Evolutionary conservation across 495 filamentous ascomycete species (phyloP).

Genomic region (Cercophora scortea): DNA sequence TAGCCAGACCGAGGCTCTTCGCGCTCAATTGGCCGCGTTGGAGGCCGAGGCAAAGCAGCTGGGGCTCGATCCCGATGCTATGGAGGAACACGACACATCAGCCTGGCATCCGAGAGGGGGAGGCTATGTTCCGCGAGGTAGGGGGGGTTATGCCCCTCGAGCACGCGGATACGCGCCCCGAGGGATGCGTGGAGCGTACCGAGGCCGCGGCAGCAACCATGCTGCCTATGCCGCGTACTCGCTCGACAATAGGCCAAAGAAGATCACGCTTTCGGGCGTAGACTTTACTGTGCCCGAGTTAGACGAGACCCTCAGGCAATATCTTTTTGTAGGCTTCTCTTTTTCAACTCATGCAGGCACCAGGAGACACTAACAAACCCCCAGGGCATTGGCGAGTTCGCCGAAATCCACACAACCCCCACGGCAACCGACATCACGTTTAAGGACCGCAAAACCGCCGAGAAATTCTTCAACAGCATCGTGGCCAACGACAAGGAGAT

Average conservation of each 20-base stretch:
- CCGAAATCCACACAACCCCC: conserved; percentile 62
- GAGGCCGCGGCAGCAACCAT: conserved; percentile 49
- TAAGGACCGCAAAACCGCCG: conserved; percentile 82
- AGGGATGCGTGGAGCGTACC: conserved; percentile 33
- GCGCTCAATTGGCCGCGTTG: conserved; percentile 71
- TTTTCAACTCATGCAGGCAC: not conserved
- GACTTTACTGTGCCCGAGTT: conserved; percentile 56
- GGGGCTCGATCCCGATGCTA: conserved; percentile 56
- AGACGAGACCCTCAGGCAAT: conserved; percentile 79
- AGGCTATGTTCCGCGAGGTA: conserved; percentile 38
- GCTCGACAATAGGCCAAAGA: conserved; percentile 81
- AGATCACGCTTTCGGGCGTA: conserved; percentile 62
- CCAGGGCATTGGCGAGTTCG: conserved; percentile 77
- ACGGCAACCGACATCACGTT: conserved; percentile 63
- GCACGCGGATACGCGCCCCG: conserved; percentile 37
- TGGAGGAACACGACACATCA: conserved; percentile 33
- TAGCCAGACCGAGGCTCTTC: conserved; percentile 48
- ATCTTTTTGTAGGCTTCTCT: conserved; percentile 73
- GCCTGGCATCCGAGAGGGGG: conserved; percentile 20
- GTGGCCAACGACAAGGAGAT: conserved; percentile 50
- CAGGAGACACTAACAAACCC: conserved; percentile 15
- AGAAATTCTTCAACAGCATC: conserved; percentile 67
- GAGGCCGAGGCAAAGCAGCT: conserved; percentile 79
- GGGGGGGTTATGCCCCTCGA: conserved; percentile 32
- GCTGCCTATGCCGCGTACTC: conserved; percentile 60